Evolutionary conservation across 257 asterid species (phyloP).

Genomic region (Lycium barbarum): DNA sequence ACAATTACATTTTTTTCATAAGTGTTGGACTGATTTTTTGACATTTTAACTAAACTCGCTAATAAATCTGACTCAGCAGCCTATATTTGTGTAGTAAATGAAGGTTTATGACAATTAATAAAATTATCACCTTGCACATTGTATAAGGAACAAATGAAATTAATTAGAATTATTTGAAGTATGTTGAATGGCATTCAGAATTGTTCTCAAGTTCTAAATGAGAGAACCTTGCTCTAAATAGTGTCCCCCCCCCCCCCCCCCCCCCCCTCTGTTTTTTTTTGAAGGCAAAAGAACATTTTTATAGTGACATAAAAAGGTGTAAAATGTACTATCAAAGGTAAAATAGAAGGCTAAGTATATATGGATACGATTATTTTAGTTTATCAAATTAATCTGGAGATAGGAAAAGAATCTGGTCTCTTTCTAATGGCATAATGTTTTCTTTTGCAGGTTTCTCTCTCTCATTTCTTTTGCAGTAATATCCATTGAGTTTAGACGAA

Average conservation of each 20-base stretch:
- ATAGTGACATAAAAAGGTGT: too few species aligned
- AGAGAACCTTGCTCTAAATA: too few species aligned
- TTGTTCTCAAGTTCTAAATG: too few species aligned
- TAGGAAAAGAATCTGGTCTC: neutral
- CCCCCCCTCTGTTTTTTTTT: too few species aligned
- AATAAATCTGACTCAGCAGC: neutral
- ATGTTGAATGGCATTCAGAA: too few species aligned
- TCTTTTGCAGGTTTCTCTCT: neutral
- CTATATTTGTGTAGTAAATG: neutral
- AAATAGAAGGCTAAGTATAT: too few species aligned
- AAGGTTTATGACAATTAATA: neutral
- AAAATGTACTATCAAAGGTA: too few species aligned
- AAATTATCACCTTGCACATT: neutral
- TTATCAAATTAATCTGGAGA: neutral
- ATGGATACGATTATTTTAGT: neutral
- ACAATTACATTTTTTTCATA: neutral
- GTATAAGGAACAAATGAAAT: neutral
- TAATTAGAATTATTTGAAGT: too few species aligned
- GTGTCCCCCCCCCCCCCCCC: too few species aligned
- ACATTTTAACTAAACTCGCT: neutral
- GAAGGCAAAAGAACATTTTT: too few species aligned
- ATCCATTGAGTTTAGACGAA: neutral
- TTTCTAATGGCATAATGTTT: neutral
- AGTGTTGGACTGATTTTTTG: neutral
- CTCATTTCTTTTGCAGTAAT: neutral